Conservation (phyloP, 805 yeast species). For the Saturnispora besseyi region DNA sequence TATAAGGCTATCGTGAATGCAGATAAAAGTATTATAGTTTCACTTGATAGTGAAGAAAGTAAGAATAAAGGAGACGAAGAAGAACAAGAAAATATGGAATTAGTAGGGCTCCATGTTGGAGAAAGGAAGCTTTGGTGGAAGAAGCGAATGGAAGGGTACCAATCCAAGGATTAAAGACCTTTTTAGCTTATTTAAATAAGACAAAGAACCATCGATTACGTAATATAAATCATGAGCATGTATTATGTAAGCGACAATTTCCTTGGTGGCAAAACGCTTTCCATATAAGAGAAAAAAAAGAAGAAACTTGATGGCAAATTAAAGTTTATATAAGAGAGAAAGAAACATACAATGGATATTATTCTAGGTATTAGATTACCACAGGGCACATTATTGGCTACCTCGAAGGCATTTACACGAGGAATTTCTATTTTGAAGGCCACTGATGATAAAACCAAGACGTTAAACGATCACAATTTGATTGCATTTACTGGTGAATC, state of each 20-base stretch:
- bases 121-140: slow-evolving; percentile 41
- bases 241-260: background rate
- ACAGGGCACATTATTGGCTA: slow-evolving; percentile 78
- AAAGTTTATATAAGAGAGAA: background rate
- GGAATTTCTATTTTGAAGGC: slow-evolving; percentile 77
- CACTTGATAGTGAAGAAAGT: slow-evolving; percentile 8
- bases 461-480: slow-evolving; percentile 63
- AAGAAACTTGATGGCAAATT: background rate
- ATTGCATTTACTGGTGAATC: slow-evolving; percentile 93
- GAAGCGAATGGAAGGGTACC: slow-evolving; percentile 31
- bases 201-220: background rate
- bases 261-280: background rate
- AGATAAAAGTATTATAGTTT: background rate
- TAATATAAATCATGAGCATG: background rate
- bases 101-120: slow-evolving; percentile 29
- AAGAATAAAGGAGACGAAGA: slow-evolving; percentile 14
- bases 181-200: background rate
- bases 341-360: slow-evolving; percentile 62
- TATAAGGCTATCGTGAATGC: slow-evolving; percentile 25
- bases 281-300: background rate
- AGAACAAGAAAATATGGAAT: slow-evolving; percentile 15
- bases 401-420: slow-evolving; percentile 91
- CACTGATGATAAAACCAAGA: slow-evolving; percentile 72
- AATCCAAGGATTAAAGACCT: background rate
- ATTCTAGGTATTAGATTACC: slow-evolving; percentile 75